These are phyloP conservation scores for Coemansia sp. DNA, from an alignment of 192 early-diverging fungal genomes.

Conservation along the genomic window DNA sequence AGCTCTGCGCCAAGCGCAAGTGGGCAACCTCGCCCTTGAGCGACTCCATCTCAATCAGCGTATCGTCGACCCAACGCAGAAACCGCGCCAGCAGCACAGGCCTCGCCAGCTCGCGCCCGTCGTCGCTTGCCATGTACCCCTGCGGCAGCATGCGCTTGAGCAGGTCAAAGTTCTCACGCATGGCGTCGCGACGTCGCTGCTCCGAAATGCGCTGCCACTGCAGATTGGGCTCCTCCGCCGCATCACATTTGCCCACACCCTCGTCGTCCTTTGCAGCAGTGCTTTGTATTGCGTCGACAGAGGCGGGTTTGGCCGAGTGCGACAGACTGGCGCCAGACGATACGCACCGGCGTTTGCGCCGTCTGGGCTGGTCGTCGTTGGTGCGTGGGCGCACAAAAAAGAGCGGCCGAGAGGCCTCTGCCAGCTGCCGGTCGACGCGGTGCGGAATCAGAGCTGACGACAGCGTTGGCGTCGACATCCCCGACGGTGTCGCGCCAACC, in stretches of 20 bases:
- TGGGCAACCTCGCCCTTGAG: constrained; percentile 40
- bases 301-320: neutral
- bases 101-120: constrained; percentile 50
- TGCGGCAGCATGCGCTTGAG: constrained; percentile 55
- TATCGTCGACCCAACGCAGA: constrained; percentile 53
- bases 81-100: constrained; percentile 51
- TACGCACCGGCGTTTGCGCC: constrained; percentile 45
- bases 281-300: neutral
- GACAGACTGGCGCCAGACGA: constrained; percentile 14
- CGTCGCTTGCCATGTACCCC: constrained; percentile 48
- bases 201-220: constrained; percentile 54
- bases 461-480: constrained; percentile 4
- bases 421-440: constrained; percentile 50
- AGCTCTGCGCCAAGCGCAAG: constrained; percentile 8
- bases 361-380: constrained; percentile 22
- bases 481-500: neutral
- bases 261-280: neutral
- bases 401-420: constrained; percentile 36
- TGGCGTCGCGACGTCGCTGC: constrained; percentile 48
- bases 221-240: constrained; percentile 16
- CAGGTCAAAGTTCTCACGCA: constrained; percentile 54
- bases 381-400: constrained; percentile 44
- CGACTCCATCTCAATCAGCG: constrained; percentile 51
- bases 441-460: constrained; percentile 28
- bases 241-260: neutral